Evolutionary conservation across 2,329 filamentous ascomycete species (phyloP), one percentile per base, ranked within the genome.

Genomic region (Fusarium udum): DNA sequence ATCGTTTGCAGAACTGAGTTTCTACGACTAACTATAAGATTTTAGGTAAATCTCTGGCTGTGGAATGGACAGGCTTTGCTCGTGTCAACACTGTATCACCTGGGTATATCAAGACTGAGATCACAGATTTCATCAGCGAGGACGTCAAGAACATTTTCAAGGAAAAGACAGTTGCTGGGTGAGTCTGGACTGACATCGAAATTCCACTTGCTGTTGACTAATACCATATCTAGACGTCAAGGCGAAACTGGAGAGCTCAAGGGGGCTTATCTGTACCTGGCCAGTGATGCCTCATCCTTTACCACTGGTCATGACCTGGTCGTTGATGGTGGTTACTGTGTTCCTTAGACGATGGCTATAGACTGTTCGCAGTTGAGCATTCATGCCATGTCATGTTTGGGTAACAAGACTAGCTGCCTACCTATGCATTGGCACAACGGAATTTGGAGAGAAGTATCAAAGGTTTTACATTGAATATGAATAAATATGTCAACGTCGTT

Each of bases 261-360:
- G 85, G 94, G 93, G 26, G 92, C 92, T 24, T 97, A 93, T 80
- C 83, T 97, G 53, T 96, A 95, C 82, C 85, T 97, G 64, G 92
- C 93, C 24, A 93, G 91, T 20, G 93, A 97, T 82, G 93, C 93
- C 8, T 89, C 92, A n/a, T 93, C 90, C 61, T 97, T 94, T 83
- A 94, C 92, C 24, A 97, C 93, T 14, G 94, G 90, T 1, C 86
- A 88, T 15, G 92, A 95, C 80, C 85, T 96, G 67, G 83, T 93
- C 71, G 88, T 95, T 53, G 93, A 96, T 80, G 93, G 93, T 67
- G 92, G 92, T 61, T 94, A 94, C 82, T 87, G 84, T 78, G 81
- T 86, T 56, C 85, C 86, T 56, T 90, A 20, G 42, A 37, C 12
- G n/a, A 32, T 26, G 34, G 18, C 18, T 34, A 18, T 8, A 20